Percentiles rank a stretch among this genome's conserved stretches.
These are phyloP conservation scores for Carnegiea gigantea DNA, from an alignment of 179 eudicot species.

Conservation along the genomic window DNA sequence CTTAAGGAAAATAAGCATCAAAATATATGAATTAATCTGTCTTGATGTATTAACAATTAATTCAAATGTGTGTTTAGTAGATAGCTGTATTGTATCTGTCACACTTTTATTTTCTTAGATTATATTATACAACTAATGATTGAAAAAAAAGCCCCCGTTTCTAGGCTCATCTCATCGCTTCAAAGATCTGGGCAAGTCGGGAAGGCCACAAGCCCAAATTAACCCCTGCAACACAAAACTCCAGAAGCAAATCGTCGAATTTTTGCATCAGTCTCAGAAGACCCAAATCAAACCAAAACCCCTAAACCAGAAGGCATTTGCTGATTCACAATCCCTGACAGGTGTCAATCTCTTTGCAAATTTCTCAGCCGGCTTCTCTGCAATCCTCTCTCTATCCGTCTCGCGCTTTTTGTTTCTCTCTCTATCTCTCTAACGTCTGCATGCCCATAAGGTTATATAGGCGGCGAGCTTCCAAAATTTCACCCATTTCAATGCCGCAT, in stretches of 20 bases:
- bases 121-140: no score
- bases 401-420: background rate
- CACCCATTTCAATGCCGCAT: background rate
- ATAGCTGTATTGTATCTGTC: no score
- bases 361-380: background rate
- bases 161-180: background rate
- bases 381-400: background rate
- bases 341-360: conserved; percentile 13
- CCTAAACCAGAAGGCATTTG: background rate
- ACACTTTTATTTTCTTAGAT: no score
- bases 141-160: no score
- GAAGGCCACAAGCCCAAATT: background rate
- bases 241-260: background rate
- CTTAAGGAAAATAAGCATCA: no score
- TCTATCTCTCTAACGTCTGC: background rate
- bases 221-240: background rate
- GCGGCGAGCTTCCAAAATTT: background rate
- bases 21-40: no score
- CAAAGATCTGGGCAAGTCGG: background rate
- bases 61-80: no score
- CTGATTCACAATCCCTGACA: conserved; percentile 9
- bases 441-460: background rate
- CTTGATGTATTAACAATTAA: no score
- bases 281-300: background rate
- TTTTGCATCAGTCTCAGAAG: background rate